phyloP scores from a whole-genome alignment of 352 stramenopile genomes.

The Pythium phragmitis region DNA sequence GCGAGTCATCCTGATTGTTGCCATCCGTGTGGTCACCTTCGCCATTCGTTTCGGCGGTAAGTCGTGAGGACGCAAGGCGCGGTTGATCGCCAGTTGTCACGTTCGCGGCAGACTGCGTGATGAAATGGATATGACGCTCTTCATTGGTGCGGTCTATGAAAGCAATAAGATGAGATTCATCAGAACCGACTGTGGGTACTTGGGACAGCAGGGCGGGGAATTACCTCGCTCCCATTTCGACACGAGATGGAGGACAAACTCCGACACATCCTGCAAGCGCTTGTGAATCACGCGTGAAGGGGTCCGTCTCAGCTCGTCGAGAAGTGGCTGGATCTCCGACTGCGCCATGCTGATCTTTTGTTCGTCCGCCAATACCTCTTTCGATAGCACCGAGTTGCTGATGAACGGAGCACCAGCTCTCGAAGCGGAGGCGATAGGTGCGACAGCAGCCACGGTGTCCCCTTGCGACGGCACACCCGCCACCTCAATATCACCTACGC shows the following conservation, averaged over 20 bases:
- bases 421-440: not conserved
- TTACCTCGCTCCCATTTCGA: conserved; percentile 72
- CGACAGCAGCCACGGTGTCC: not conserved
- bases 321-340: conserved; percentile 59
- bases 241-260: conserved; percentile 67
- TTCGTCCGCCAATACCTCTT: conserved; percentile 50
- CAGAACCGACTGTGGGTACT: not conserved
- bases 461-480: conserved; percentile 1
- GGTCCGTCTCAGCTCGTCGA: conserved; percentile 57
- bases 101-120: conserved; percentile 22
- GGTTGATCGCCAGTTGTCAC: conserved; percentile 9
- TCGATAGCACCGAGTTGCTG: conserved; percentile 23
- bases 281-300: conserved; percentile 69
- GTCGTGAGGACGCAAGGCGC: conserved; percentile 9
- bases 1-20: conserved; percentile 10
- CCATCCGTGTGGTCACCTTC: conserved; percentile 12
- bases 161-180: not conserved
- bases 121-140: conserved; percentile 28
- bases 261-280: conserved; percentile 70
- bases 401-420: conserved; percentile 4
- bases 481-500: conserved; percentile 14
- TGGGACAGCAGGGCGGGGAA: not conserved
- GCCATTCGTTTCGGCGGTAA: conserved; percentile 1
- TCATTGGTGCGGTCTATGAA: conserved; percentile 23
- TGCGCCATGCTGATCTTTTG: conserved; percentile 60